A percentile compares a stretch with the other conserved stretches of the same genome.
Conservation (phyloP, 768 basidiomycete species). For the Daedalea quercina region DNA sequence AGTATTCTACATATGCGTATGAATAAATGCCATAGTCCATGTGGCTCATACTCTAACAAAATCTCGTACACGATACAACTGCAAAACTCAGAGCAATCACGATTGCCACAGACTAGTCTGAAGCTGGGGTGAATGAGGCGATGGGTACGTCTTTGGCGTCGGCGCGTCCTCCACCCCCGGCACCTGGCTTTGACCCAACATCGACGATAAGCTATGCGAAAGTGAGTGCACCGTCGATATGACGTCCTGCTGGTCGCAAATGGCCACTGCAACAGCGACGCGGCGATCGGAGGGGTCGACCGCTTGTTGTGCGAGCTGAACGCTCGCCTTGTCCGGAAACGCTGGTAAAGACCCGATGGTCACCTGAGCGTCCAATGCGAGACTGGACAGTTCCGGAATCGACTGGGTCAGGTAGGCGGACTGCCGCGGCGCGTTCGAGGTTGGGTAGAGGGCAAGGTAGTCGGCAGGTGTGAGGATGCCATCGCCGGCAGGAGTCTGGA, state of each 20-base stretch:
- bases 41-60: neutral
- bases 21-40: neutral
- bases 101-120: neutral
- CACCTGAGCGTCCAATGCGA: slow-evolving; percentile 1
- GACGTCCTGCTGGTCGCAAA: slow-evolving; percentile 7
- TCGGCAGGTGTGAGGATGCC: neutral
- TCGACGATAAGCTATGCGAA: neutral
- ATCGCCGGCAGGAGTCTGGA: neutral
- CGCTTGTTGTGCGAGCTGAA: slow-evolving; percentile 1
- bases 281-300: slow-evolving; percentile 6
- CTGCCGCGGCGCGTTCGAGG: neutral
- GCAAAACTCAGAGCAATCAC: neutral
- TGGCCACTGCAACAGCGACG: slow-evolving; percentile 1
- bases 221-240: neutral
- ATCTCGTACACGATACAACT: neutral
- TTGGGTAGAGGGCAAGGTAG: neutral
- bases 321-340: slow-evolving; percentile 1
- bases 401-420: neutral
- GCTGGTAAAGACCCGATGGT: neutral
- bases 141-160: neutral
- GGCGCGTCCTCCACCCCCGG: neutral
- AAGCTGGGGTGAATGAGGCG: neutral
- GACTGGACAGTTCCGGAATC: neutral
- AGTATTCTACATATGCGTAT: neutral
- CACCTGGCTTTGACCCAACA: slow-evolving; percentile 1